phyloP scores from a whole-genome alignment of 176 grass and related monocot genomes.

The Oryza punctata region DNA sequence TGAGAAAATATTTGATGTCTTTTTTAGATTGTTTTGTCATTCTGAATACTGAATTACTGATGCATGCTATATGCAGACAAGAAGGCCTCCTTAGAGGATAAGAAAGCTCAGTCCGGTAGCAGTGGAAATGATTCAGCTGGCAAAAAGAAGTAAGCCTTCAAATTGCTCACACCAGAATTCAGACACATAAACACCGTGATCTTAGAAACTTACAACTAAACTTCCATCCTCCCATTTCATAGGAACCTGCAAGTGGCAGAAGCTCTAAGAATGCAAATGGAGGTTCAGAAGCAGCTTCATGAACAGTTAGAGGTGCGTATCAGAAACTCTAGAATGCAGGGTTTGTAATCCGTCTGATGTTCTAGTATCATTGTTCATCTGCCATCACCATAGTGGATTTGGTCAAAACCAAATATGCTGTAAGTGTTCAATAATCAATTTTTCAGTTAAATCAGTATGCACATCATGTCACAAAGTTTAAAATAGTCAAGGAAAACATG shows the following conservation, averaged over 20 bases:
- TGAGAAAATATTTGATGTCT: not conserved
- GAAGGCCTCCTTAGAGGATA: conserved; percentile 57
- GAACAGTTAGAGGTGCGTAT: conserved; percentile 86
- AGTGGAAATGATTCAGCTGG: conserved; percentile 24
- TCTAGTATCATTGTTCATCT: not conserved
- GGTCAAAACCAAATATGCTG: conserved; percentile 1
- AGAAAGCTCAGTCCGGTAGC: conserved; percentile 48
- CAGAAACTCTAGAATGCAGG: not conserved
- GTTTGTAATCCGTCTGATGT: not conserved
- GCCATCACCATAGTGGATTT: not conserved
- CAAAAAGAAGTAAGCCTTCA: conserved; percentile 58
- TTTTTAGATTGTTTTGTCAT: not conserved
- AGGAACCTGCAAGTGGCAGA: conserved; percentile 75
- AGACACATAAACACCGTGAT: not conserved
- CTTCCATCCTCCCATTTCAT: not conserved
- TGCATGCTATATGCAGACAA: conserved; percentile 56
- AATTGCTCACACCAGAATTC: not conserved
- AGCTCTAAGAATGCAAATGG: conserved; percentile 91
- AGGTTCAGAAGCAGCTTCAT: conserved; percentile 92
- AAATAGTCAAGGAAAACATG: not conserved
- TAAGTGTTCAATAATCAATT: not conserved
- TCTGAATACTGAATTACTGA: not conserved
- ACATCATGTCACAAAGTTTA: not conserved
- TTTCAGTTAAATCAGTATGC: not conserved
- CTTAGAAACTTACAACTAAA: conserved; percentile 14